Evolutionary conservation across 2,329 filamentous ascomycete species (phyloP).

Genomic region (Lasiodiplodia theobromae): DNA sequence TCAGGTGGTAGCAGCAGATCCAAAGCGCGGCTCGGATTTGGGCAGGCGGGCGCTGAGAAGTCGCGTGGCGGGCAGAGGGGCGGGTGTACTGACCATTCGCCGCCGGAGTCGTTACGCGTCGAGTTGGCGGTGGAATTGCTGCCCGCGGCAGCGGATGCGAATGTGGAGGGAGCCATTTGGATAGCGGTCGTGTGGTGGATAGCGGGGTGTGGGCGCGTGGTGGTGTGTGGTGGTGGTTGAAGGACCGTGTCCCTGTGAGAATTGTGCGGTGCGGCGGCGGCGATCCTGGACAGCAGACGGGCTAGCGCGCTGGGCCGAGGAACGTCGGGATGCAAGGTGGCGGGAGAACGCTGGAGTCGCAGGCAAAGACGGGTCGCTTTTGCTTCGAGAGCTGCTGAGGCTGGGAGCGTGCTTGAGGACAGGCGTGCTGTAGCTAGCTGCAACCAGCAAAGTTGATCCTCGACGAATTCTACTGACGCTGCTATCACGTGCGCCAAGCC

Average conservation of each 20-base stretch:
- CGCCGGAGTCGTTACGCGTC: constrained; percentile 51
- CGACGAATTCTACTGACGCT: constrained; percentile 28
- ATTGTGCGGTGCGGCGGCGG: constrained; percentile 27
- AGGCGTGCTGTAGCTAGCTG: constrained; percentile 19
- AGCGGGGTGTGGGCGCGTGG: constrained; percentile 20
- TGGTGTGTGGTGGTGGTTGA: constrained; percentile 22
- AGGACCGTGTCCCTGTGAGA: constrained; percentile 27
- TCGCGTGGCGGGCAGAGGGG: constrained; percentile 29
- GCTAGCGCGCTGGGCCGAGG: constrained; percentile 20
- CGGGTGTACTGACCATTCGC: constrained; percentile 54
- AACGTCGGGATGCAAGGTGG: background rate
- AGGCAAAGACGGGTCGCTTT: background rate
- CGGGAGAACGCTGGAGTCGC: constrained; percentile 17
- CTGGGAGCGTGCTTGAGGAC: constrained; percentile 8
- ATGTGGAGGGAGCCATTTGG: constrained; percentile 56
- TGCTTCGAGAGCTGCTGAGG: background rate
- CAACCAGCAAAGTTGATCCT: constrained; percentile 28
- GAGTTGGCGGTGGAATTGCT: constrained; percentile 46
- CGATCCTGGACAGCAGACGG: constrained; percentile 25
- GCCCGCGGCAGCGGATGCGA: constrained; percentile 59
- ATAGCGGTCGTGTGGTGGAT: background rate
- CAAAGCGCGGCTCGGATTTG: background rate
- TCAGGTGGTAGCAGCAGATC: background rate
- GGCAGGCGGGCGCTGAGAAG: constrained; percentile 26
- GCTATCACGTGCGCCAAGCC: constrained; percentile 26